Evolutionary conservation across 164 flowering plant genomes (phyloP), one percentile per base, ranked within the genome.

Genomic region (Magnolia kwangsiensis): DNA sequence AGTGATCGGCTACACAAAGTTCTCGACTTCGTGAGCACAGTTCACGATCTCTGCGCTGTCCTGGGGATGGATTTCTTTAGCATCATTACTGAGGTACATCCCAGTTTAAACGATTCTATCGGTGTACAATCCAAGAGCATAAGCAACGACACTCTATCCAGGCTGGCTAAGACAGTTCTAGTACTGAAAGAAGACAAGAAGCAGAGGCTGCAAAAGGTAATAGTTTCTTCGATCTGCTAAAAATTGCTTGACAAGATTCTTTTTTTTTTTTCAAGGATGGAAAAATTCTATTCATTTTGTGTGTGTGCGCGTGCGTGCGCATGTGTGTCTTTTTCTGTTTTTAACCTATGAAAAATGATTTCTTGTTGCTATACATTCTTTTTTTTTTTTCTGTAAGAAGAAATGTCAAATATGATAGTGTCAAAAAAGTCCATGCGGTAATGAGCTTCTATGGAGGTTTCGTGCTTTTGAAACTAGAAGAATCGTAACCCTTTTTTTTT

Each of bases 11-110:
- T 96, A 89, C 92, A 90, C 81, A 91, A 91, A 81, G 98, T 96
- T 37, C 93, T 90, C 75, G 97, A 95, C 74, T 89, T 91, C 82
- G 96, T 95, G 31, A 91, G 97, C 87, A 88, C 92, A 27, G 95
- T 96, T 76, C 97, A 92, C 82, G 97, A 92, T 84, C 96, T 96
- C 18, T 96, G 98, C 83, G 90, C 89, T 68, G 95, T 95, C 20
- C 88, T 95, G 81, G 97, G 98, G 68, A 83, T 95, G 89, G 98
- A 95, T 78, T 96, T 96, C 84, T 83, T 86, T 78, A 85, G 88
- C 77, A 91, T 93, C 64, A 91, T 94, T 24, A 89, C 93, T 75
- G 96, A 92, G 84, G 97, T 96, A 78, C 97, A 96, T 81, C 95
- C 98, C 4, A 94, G 93, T 84, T 87, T 96, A 82, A 81, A 89